These are phyloP conservation scores for Taiwanofungus camphoratus DNA, from an alignment of 1,284 basidiomycete genomes.

Conservation along the genomic window DNA sequence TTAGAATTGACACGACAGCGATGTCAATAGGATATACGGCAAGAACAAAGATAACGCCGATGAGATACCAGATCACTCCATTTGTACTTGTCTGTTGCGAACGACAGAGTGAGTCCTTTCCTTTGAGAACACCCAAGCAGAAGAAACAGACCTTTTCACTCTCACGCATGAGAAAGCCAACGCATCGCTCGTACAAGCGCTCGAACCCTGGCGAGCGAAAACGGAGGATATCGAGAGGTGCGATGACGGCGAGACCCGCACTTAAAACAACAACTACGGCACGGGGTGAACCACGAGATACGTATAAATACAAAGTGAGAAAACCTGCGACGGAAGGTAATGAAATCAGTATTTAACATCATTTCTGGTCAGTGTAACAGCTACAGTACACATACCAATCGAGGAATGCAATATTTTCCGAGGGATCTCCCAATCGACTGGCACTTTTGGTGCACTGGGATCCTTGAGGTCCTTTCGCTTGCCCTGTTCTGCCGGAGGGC, in stretches of 20 bases:
- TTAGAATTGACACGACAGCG: conserved; percentile 83
- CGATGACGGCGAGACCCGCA: conserved; percentile 64
- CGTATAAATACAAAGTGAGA: conserved; percentile 75
- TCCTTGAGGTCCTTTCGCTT: not conserved
- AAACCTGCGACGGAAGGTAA: conserved; percentile 52
- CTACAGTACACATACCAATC: conserved; percentile 58
- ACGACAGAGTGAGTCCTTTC: not conserved
- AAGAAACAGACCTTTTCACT: conserved; percentile 66
- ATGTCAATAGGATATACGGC: conserved; percentile 81
- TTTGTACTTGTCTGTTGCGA: conserved; percentile 57
- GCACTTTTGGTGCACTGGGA: conserved; percentile 11
- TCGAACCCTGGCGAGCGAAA: conserved; percentile 70
- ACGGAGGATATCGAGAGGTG: conserved; percentile 75
- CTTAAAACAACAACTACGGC: conserved; percentile 64
- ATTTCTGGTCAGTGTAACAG: not conserved
- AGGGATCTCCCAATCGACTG: conserved; percentile 79
- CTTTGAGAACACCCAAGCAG: not conserved
- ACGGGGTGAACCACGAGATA: conserved; percentile 47
- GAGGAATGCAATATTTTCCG: conserved; percentile 88
- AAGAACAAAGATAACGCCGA: conserved; percentile 85
- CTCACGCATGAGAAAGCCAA: conserved; percentile 93
- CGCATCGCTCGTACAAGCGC: conserved; percentile 64
- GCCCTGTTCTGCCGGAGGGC: not conserved
- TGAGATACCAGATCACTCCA: conserved; percentile 94
- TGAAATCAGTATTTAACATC: not conserved